Evolutionary conservation across 2,329 filamentous ascomycete genomes (phyloP).

Genomic region (Cercospora brassicicola): DNA sequence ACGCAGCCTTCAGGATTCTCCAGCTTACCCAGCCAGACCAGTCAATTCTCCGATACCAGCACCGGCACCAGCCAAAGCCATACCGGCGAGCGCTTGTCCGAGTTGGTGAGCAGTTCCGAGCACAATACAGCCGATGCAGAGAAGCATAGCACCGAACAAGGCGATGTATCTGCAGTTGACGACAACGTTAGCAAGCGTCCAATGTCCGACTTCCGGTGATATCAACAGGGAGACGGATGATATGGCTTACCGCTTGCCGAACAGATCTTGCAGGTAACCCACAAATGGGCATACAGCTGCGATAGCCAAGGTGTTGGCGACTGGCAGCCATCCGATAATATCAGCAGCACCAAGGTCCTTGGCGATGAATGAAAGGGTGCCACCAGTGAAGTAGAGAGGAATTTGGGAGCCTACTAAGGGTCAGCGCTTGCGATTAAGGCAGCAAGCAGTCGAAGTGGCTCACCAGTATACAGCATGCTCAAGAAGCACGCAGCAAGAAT

Average conservation of each 20-base stretch:
- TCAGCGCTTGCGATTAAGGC: neutral
- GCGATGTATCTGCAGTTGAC: constrained; percentile 49
- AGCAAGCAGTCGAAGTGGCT: neutral
- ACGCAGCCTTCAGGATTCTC: neutral
- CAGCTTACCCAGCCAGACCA: constrained; percentile 56
- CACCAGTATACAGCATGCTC: constrained; percentile 42
- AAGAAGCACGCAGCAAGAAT: constrained; percentile 42
- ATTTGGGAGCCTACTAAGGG: constrained; percentile 26
- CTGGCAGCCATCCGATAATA: constrained; percentile 32
- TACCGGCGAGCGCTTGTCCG: constrained; percentile 50
- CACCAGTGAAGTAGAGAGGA: constrained; percentile 32
- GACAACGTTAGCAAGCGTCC: neutral
- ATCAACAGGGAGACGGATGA: neutral
- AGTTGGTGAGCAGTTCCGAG: constrained; percentile 58
- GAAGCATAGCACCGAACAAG: constrained; percentile 53
- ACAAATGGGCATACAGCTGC: constrained; percentile 63
- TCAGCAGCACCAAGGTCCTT: constrained; percentile 24
- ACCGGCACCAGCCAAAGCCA: constrained; percentile 62
- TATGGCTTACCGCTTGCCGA: constrained; percentile 53
- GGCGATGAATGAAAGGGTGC: constrained; percentile 27
- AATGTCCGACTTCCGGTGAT: neutral
- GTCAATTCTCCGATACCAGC: constrained; percentile 69
- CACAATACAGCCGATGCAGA: constrained; percentile 61
- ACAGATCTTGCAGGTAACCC: constrained; percentile 63
- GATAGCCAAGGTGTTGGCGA: constrained; percentile 56